These are phyloP conservation scores for Oryza coarctata DNA, from an alignment of 176 grass and related monocot genomes.

Conservation along the genomic window DNA sequence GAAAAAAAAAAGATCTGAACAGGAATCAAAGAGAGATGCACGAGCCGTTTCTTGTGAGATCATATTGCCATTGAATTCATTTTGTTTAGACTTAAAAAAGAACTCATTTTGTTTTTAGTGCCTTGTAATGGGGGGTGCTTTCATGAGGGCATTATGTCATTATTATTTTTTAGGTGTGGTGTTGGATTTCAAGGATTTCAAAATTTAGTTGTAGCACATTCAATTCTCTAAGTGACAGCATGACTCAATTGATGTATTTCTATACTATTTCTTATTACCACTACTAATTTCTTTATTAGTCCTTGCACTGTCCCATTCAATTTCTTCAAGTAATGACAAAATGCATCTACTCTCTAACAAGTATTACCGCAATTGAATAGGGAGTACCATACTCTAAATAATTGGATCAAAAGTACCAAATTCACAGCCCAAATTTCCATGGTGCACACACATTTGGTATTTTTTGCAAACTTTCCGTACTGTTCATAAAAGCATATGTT, in stretches of 20 bases:
- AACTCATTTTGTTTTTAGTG: background rate
- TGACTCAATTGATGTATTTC: background rate
- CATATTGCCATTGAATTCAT: background rate
- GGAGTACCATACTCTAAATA: background rate
- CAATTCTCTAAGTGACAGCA: background rate
- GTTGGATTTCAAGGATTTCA: slow-evolving; percentile 28
- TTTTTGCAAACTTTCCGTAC: background rate
- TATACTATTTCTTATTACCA: background rate
- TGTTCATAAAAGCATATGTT: background rate
- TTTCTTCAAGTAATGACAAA: slow-evolving; percentile 22
- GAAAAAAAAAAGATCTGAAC: background rate
- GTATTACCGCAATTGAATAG: background rate
- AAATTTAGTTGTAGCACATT: slow-evolving; percentile 7
- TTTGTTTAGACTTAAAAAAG: background rate
- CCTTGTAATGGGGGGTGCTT: slow-evolving; percentile 20
- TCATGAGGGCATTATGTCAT: slow-evolving; percentile 24
- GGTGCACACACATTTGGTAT: background rate
- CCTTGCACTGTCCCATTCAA: slow-evolving; percentile 21
- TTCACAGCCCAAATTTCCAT: background rate
- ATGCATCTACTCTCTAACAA: background rate
- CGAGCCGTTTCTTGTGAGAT: slow-evolving; percentile 24
- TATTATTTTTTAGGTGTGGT: background rate
- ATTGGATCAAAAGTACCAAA: background rate
- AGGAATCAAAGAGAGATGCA: slow-evolving; percentile 15
- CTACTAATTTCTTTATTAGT: background rate